Evolutionary conservation across 768 basidiomycete genomes (phyloP).

Genomic region (Cantharellus anzutake): DNA sequence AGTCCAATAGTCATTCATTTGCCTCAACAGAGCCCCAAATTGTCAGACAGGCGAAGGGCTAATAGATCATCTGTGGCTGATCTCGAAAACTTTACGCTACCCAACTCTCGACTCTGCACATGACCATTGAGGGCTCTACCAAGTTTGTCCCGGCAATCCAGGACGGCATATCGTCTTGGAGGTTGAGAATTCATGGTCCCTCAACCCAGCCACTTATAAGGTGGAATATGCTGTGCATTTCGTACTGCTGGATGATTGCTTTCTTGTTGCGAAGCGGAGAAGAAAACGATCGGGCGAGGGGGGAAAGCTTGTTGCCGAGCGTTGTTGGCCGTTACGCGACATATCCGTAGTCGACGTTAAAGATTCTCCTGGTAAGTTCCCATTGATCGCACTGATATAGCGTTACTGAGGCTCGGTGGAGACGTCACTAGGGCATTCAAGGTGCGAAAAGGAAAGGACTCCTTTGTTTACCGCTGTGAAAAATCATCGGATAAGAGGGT

Average conservation of each 20-base stretch:
- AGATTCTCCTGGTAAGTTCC: slow-evolving; percentile 62
- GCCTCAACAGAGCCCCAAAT: not conserved
- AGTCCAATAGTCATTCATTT: not conserved
- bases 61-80: slow-evolving; percentile 90
- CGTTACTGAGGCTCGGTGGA: slow-evolving; percentile 13
- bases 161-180: slow-evolving; percentile 85
- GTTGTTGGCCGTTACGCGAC: slow-evolving; percentile 84
- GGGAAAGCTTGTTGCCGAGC: slow-evolving; percentile 77
- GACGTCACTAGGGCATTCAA: slow-evolving; percentile 92
- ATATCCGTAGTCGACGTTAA: slow-evolving; percentile 93
- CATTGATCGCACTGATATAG: not conserved
- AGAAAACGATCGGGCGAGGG: slow-evolving; percentile 42
- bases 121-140: slow-evolving; percentile 82
- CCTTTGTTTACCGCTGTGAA: slow-evolving; percentile 83
- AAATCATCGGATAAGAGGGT: slow-evolving; percentile 66
- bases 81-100: slow-evolving; percentile 82
- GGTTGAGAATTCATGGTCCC: slow-evolving; percentile 57
- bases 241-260: slow-evolving; percentile 78
- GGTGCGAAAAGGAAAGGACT: slow-evolving; percentile 82
- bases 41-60: slow-evolving; percentile 33
- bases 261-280: slow-evolving; percentile 69
- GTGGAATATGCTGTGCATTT: slow-evolving; percentile 72
- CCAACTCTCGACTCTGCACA: slow-evolving; percentile 81
- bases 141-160: slow-evolving; percentile 82
- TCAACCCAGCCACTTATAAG: slow-evolving; percentile 93